Conservation (phyloP, 2,329 filamentous ascomycete species). For the Dendrostoma leiphaemia region DNA sequence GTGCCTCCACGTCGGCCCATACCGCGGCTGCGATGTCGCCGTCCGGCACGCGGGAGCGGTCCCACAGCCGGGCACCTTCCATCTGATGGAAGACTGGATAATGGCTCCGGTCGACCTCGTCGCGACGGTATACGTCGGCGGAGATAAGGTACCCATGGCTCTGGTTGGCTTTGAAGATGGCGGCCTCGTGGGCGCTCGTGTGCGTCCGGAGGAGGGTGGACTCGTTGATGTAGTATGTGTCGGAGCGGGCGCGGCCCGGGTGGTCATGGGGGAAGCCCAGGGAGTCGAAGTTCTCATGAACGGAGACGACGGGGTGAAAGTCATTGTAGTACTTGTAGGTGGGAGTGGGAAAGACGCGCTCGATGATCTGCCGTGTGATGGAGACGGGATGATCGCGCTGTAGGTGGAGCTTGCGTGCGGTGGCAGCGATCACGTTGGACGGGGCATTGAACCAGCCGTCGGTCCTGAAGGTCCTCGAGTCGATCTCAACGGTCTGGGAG, state of each 20-base stretch:
- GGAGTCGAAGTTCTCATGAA: slow-evolving; percentile 93
- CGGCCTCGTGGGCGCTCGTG: slow-evolving; percentile 88
- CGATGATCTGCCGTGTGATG: slow-evolving; percentile 89
- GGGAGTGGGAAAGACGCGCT: slow-evolving; percentile 76
- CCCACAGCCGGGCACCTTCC: slow-evolving; percentile 92
- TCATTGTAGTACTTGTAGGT: slow-evolving; percentile 75
- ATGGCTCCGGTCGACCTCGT: slow-evolving; percentile 92
- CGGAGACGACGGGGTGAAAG: slow-evolving; percentile 80
- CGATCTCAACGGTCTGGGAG: slow-evolving; percentile 52
- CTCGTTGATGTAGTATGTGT: slow-evolving; percentile 94
- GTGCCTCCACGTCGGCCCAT: slow-evolving; percentile 64
- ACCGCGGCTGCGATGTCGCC: slow-evolving; percentile 65
- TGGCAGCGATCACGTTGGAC: slow-evolving; percentile 68
- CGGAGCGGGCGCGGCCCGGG: slow-evolving; percentile 79
- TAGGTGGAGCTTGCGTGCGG: slow-evolving; percentile 82
- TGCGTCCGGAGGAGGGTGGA: slow-evolving; percentile 85
- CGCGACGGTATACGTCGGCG: slow-evolving; percentile 91
- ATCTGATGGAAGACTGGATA: slow-evolving; percentile 99
- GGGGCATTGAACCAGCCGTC: slow-evolving; percentile 88
- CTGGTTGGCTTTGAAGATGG: slow-evolving; percentile 71
- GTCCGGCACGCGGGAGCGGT: slow-evolving; percentile 58
- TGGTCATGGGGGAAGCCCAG: slow-evolving; percentile 87
- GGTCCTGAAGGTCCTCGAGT: slow-evolving; percentile 61
- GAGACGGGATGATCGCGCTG: slow-evolving; percentile 84
- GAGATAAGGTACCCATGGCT: slow-evolving; percentile 84